A percentile compares a stretch with the other conserved stretches of the same genome.
Evolutionary conservation across 139 green algal genomes (phyloP).

Genomic region (Diplosphaera chodatii): DNA sequence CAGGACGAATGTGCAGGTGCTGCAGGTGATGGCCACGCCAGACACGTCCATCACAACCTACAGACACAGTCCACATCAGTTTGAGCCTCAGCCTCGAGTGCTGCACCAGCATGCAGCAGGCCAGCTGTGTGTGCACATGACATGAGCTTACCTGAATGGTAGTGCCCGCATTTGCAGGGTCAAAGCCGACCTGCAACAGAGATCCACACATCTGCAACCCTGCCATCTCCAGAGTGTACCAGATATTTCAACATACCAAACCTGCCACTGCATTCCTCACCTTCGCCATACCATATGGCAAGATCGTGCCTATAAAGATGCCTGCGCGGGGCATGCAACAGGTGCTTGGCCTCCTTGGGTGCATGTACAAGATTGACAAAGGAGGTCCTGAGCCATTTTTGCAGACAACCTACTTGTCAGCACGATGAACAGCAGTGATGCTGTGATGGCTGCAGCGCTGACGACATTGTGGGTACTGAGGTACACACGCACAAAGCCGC

Average conservation of each 20-base stretch:
- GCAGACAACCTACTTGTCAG: conserved; percentile 22
- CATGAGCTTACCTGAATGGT: conserved; percentile 49
- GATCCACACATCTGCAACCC: too few species aligned
- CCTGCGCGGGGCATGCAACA: background rate
- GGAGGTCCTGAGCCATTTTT: too few species aligned
- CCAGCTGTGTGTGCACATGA: background rate
- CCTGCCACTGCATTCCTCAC: too few species aligned
- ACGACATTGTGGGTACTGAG: conserved; percentile 57
- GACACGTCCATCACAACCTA: conserved; percentile 85
- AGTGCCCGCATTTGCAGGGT: conserved; percentile 85
- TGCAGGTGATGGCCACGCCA: conserved; percentile 79
- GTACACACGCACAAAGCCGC: conserved; percentile 76
- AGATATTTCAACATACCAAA: too few species aligned
- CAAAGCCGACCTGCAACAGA: conserved; percentile 30
- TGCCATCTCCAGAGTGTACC: too few species aligned
- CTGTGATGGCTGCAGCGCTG: conserved; percentile 66
- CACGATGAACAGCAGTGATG: conserved; percentile 81
- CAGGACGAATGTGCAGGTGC: conserved; percentile 70
- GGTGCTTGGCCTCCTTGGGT: background rate
- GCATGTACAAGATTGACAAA: too few species aligned
- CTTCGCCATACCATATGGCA: conserved; percentile 75
- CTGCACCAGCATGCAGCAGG: background rate
- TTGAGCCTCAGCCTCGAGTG: background rate
- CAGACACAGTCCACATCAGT: background rate
- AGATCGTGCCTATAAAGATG: conserved; percentile 54